Evolutionary conservation across 768 basidiomycete genomes (phyloP), one percentile per base, ranked within the genome.

Genomic region (Pholiota molesta): DNA sequence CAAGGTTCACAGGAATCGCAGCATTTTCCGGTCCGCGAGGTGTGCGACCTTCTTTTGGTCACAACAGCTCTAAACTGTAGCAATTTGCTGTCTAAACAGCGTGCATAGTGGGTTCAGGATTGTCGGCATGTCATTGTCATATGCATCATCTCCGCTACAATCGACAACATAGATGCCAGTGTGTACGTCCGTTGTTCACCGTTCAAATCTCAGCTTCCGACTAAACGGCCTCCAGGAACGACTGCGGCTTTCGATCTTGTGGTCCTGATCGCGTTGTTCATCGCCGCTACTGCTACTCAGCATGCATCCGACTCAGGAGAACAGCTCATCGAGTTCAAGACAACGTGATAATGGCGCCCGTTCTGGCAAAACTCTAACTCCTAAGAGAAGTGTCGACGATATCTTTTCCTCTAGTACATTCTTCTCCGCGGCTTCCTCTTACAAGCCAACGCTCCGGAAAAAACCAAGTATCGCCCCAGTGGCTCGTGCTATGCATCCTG

Each of bases 71-170:
- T 35, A 55, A 55, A 55, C 53, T 55, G 33, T 23, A 55, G 35
- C 33, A 40, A 35, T 33, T 14, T 54, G 45, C 57, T 42, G 57
- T 58, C 35, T 58, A 47, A 49, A 58, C 35, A 49, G 45, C 21
- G 37, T 42, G 23, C 11, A 40, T 14, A 57, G 55, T 45, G 31
- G 42, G 26, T 53, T 55, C 61, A 60, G 61, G 57, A 64, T 64
- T 66, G 62, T 45, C 54, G 40, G 54, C 63, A 64, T 66, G 58
- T 31, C 61, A 64, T 52, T 62, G 61, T 49, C 58, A 58, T 51
- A 51, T 45, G 31, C 42, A 58, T 64, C 59, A 62, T 58, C 49
- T 64, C 57, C 57, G 57, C 54, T 62, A 62, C 61, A 64, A 57
- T 67, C 63, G 63, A 52, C 55, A 54, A 58, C 57, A 37, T 49